These are phyloP conservation scores for Physcomitrellopsis africana DNA, from an alignment of 225 moss, liverwort and hornwort genomes.

Conservation along the genomic window DNA sequence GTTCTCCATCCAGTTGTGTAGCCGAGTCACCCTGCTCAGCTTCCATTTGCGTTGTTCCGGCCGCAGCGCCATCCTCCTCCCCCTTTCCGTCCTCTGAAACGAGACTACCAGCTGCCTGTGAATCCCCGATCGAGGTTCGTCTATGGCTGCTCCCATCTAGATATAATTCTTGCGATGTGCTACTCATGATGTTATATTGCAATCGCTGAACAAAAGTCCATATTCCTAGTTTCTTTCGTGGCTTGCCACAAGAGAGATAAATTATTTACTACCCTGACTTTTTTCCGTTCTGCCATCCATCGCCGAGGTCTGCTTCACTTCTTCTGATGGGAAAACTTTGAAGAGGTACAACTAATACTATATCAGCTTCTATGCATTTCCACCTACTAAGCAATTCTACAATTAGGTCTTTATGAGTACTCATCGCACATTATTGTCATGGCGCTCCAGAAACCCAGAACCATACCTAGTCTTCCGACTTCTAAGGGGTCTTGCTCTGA, in stretches of 20 bases:
- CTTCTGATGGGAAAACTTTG: neutral
- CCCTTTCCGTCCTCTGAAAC: conserved; percentile 43
- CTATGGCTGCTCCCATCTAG: conserved; percentile 59
- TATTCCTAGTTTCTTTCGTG: conserved; percentile 34
- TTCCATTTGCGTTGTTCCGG: conserved; percentile 46
- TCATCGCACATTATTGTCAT: neutral
- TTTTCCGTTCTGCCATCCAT: no score
- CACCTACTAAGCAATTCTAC: neutral
- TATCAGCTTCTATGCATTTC: neutral
- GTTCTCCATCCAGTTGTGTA: conserved; percentile 66
- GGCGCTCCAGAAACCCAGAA: neutral
- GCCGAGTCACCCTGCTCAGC: conserved; percentile 28
- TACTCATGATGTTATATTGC: conserved; percentile 52
- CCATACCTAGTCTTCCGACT: neutral
- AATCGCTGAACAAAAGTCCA: conserved; percentile 33
- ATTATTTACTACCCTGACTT: neutral
- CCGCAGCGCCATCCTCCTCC: conserved; percentile 43
- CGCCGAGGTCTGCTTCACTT: neutral
- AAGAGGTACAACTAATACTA: neutral
- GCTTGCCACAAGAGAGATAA: conserved; percentile 23
- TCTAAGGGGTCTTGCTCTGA: no score
- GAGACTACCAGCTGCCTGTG: conserved; percentile 34
- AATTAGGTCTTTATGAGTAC: neutral
- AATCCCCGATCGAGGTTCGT: conserved; percentile 39
- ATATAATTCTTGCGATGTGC: conserved; percentile 64